phyloP scores from a whole-genome alignment of 495 filamentous ascomycete genomes.

The Neurospora sp. region DNA sequence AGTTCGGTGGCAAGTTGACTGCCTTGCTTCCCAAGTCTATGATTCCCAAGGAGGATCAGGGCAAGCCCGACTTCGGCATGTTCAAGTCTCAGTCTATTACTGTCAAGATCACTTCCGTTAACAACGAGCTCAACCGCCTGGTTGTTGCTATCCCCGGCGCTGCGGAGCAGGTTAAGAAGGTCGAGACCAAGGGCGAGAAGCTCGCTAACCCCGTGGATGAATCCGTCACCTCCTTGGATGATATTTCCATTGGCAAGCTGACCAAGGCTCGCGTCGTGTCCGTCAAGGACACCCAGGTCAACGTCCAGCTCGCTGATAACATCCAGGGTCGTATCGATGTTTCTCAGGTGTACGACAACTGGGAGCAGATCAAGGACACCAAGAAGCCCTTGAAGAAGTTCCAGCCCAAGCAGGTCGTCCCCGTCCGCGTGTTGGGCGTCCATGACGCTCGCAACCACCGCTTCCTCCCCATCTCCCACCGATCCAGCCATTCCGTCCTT shows the following conservation, averaged over 20 bases:
- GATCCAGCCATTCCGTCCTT: constrained; percentile 68
- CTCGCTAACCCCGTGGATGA: constrained; percentile 58
- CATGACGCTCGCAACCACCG: constrained; percentile 85
- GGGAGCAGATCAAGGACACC: constrained; percentile 72
- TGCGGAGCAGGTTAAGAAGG: constrained; percentile 14
- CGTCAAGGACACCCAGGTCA: constrained; percentile 81
- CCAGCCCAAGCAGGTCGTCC: constrained; percentile 55
- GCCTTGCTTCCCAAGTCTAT: constrained; percentile 70
- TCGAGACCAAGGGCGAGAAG: constrained; percentile 11
- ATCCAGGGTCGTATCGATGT: constrained; percentile 85
- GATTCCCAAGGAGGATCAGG: constrained; percentile 53
- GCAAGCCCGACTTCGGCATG: constrained; percentile 66
- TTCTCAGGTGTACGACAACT: constrained; percentile 78
- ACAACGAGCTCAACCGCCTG: constrained; percentile 36
- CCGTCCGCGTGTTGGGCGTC: constrained; percentile 71
- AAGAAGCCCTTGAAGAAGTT: constrained; percentile 69
- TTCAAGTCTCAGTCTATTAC: constrained; percentile 59
- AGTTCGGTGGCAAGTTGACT: constrained; percentile 67
- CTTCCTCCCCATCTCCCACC: constrained; percentile 84
- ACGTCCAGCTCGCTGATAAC: constrained; percentile 81
- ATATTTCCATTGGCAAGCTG: constrained; percentile 62
- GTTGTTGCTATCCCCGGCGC: constrained; percentile 27
- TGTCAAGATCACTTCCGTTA: constrained; percentile 58
- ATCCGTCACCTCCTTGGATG: constrained; percentile 50
- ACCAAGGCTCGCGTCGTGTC: constrained; percentile 71